A percentile compares a stretch with the other conserved stretches of the same genome.
Evolutionary conservation across 1,284 basidiomycete genomes (phyloP).

Genomic region (Vanrija humicola): DNA sequence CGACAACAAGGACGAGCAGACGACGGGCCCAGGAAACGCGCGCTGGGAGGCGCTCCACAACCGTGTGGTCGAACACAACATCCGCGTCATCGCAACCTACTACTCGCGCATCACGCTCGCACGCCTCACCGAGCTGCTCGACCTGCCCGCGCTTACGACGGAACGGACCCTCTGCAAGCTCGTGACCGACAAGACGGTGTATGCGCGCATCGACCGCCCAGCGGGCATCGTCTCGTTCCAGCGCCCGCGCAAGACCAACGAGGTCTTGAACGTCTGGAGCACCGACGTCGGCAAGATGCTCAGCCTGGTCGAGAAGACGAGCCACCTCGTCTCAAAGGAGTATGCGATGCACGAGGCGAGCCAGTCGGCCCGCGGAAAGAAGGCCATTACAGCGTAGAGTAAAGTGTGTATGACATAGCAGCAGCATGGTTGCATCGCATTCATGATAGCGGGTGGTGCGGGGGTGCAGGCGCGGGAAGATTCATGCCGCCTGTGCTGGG

Average conservation of each 20-base stretch:
- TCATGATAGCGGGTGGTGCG: background rate
- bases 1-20: slow-evolving; percentile 30
- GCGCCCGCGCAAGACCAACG: slow-evolving; percentile 68
- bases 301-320: slow-evolving; percentile 53
- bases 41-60: slow-evolving; percentile 95
- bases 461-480: too few species aligned
- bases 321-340: slow-evolving; percentile 54
- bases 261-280: slow-evolving; percentile 95
- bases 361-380: slow-evolving; percentile 27
- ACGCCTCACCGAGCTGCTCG: slow-evolving; percentile 80
- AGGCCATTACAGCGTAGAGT: slow-evolving; percentile 26
- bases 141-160: slow-evolving; percentile 74
- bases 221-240: slow-evolving; percentile 84
- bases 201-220: slow-evolving; percentile 91
- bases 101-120: slow-evolving; percentile 87
- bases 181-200: slow-evolving; percentile 86
- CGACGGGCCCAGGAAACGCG: slow-evolving; percentile 55
- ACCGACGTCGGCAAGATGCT: slow-evolving; percentile 84
- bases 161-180: slow-evolving; percentile 84
- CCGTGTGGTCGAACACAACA: slow-evolving; percentile 96
- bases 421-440: slow-evolving; percentile 8
- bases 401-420: slow-evolving; percentile 4
- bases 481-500: too few species aligned
- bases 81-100: slow-evolving; percentile 89
- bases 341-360: slow-evolving; percentile 48